Conservation (phyloP, 352 stramenopile species). For the Phytophthora boehmeriae region DNA sequence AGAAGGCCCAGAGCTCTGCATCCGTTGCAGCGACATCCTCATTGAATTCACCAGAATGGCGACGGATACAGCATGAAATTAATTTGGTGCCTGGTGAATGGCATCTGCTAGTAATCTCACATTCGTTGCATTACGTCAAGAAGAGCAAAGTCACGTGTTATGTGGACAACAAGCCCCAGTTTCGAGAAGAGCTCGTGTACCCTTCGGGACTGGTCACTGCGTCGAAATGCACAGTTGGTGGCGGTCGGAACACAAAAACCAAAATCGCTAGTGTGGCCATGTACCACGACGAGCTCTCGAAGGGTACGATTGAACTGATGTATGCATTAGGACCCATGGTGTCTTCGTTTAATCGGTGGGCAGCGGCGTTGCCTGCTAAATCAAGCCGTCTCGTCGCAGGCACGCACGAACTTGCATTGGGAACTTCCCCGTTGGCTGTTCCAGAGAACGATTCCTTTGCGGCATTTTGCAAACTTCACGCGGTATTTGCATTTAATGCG, state of each 20-base stretch:
- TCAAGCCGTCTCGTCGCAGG: constrained; percentile 49
- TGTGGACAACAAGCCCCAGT: constrained; percentile 65
- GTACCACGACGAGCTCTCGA: constrained; percentile 79
- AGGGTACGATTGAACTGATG: constrained; percentile 58
- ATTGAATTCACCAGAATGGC: constrained; percentile 52
- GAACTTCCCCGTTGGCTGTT: constrained; percentile 45
- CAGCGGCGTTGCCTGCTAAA: constrained; percentile 27
- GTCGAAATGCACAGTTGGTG: constrained; percentile 76
- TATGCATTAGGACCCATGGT: constrained; percentile 64
- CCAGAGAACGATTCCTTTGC: constrained; percentile 46
- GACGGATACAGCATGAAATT: constrained; percentile 57
- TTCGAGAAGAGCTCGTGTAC: constrained; percentile 79
- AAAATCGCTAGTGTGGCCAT: constrained; percentile 77
- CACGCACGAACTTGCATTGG: constrained; percentile 52
- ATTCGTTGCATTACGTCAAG: constrained; percentile 86
- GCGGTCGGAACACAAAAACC: constrained; percentile 37
- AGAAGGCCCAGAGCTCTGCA: constrained; percentile 33
- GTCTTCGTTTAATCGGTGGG: constrained; percentile 65
- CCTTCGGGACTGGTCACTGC: constrained; percentile 73
- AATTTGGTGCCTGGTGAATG: constrained; percentile 45
- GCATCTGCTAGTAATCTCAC: constrained; percentile 77
- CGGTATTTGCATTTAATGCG: constrained; percentile 80
- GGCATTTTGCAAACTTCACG: constrained; percentile 61
- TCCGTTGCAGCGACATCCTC: constrained; percentile 44
- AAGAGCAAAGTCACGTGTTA: constrained; percentile 85